Evolutionary conservation across 2,329 filamentous ascomycete species (phyloP), one percentile per base, ranked within the genome.

Genomic region (Penicillium digitatum): DNA sequence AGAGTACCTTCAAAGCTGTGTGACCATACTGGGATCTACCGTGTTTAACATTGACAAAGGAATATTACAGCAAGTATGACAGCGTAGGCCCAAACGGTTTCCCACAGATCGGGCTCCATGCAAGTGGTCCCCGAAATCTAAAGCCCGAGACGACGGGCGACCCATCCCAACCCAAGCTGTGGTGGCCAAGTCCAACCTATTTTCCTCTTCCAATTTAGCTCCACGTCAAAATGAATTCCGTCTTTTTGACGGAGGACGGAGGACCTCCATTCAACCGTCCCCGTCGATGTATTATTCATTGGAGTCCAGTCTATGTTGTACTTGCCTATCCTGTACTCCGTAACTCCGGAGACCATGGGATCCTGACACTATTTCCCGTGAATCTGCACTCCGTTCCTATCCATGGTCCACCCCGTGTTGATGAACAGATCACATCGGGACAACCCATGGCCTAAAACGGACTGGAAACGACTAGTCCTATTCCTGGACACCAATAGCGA

Each of bases 31-130:
- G n/a, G 39, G 39, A n/a, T 42, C 39, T 39, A 7, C 37, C 16
- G 9, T 11, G 22, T 22, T 45, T 5, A 20, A 47, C 16, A n/a
- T 16, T 20, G 18, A 20, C 39, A 42, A n/a, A 11, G 5, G 22
- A 24, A 9, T 10, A 22, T 26, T n/a, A n/a, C n/a, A n/a, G n/a
- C n/a, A n/a, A 37, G 49, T 46, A 26, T 39, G 35, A 40, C 43
- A 40, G 29, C 43, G 22, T 48, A 38, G 46, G 32, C 55, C 55
- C 53, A 50, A 64, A 65, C 58, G 61, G 61, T 57, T 63, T 56
- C 55, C 58, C 54, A 62, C 58, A 53, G 62, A 59, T 63, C 63
- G 63, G 63, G 63, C 31, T 62, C 63, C 62, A 63, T 60, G 42
- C 34, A 12, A 54, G 54, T 65, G 63, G 62, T 65, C 60, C 63